These are phyloP conservation scores for Clonostachys rosea DNA, from an alignment of 2,329 filamentous ascomycete genomes.

Conservation along the genomic window DNA sequence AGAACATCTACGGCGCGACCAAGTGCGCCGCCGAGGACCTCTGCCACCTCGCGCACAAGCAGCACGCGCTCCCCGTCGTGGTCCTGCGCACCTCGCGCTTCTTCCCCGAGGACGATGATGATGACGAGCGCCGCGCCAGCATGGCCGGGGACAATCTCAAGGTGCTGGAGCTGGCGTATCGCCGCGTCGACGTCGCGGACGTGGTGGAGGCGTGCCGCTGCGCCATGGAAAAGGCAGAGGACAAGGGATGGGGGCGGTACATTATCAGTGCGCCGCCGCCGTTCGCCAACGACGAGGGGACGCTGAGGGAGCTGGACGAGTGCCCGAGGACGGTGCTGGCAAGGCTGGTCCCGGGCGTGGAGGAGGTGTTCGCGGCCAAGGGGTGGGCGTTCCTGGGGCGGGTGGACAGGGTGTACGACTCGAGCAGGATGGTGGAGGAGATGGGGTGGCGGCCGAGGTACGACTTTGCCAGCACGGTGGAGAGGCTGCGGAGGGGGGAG, in stretches of 20 bases:
- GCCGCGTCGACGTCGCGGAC: constrained; percentile 36
- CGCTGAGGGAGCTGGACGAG: constrained; percentile 22
- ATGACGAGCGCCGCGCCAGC: constrained; percentile 26
- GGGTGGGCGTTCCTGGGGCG: constrained; percentile 29
- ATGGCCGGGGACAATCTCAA: constrained; percentile 38
- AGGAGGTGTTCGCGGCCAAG: constrained; percentile 18
- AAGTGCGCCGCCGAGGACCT: constrained; percentile 43
- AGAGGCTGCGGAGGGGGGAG: constrained; percentile 23
- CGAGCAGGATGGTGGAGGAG: constrained; percentile 29
- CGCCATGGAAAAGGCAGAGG: constrained; percentile 24
- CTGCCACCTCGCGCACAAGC: constrained; percentile 31
- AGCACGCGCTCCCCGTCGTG: constrained; percentile 30
- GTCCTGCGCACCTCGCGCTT: constrained; percentile 42
- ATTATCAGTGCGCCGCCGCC: constrained; percentile 37
- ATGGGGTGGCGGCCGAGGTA: constrained; percentile 35
- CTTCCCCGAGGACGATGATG: constrained; percentile 42
- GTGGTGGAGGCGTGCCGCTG: constrained; percentile 33
- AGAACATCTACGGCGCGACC: constrained; percentile 44
- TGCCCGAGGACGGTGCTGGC: constrained; percentile 22
- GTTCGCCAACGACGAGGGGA: constrained; percentile 21
- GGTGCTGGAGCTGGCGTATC: constrained; percentile 39
- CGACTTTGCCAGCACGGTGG: constrained; percentile 29
- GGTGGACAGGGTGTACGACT: constrained; percentile 40
- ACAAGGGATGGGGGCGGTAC: constrained; percentile 30
- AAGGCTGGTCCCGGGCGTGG: constrained; percentile 14